Evolutionary conservation across 305 asterid species (phyloP), one percentile per base, ranked within the genome.

Genomic region (Fraxinus sp.): DNA sequence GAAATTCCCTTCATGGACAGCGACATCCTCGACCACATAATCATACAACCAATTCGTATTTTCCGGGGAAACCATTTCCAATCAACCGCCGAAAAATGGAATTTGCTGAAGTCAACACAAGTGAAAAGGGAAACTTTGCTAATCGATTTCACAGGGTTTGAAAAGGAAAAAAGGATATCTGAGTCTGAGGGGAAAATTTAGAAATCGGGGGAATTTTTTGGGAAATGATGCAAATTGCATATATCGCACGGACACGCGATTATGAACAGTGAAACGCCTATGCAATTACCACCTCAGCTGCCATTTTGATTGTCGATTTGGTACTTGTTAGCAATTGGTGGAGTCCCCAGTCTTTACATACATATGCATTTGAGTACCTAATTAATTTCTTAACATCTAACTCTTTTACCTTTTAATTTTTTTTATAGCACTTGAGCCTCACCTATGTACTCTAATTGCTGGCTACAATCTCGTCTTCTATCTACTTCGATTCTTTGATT

Each of bases 31-130:
- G 44, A 93, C 86, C 33, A 91, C 98, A 49, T 93, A 93, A 87
- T 96, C 99, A 78, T 88, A 94, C 32, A 96, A 91, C 99, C 99
- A 96, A 85, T 96, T 92, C 44, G 98, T 93, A 85, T 75, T 89
- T 80, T 92, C 99, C 86, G 94, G 95, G 5, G 94, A 88, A 87
- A 91, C 97, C 99, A 96, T 95, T 86, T 89, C 89, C 88, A 87
- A 89, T 85, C 89, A 88, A 62, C 36, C 49, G 26, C 85, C 82
- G 77, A 80, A 41, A 83, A 18, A 68, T 9, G 74, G n/a, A 66
- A 66, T 8, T 26, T 22, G 35, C 74, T 66, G 41, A 26, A 24
- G 74, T 66, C 74, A 10, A 26, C 74, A 26, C 73, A 24, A 64
- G 73, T 64, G 24, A 64, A 57, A 3, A 28, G 3, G 20, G 70